Evolutionary conservation across 2,329 filamentous ascomycete species (phyloP), one percentile per base, ranked within the genome.

Genomic region (Pyricularia pennisetigena): DNA sequence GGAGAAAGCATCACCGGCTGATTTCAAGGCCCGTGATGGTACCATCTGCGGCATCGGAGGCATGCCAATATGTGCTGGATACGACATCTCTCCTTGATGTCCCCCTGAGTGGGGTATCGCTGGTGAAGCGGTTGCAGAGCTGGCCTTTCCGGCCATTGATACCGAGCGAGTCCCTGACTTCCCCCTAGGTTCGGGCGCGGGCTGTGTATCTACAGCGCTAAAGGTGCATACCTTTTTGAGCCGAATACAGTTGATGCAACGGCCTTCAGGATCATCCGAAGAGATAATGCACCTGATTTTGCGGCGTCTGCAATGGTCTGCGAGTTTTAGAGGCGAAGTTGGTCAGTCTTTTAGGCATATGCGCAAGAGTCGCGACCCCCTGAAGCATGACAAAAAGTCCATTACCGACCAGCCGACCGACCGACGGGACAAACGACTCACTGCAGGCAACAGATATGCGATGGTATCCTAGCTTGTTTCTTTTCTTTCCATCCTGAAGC

Each of bases 171-270:
- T 75, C 3, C 76, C 72, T 68, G 76, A 78, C 71, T 82, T 84
- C 57, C 80, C 80, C 63, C 80, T n/a, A 35, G 64, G 64, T 49
- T 32, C 75, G 32, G 77, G 82, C 30, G 85, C 82, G 29, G 85
- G 86, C 72, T 87, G 85, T 76, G 93, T 91, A 71, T 97, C 93
- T 26, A 97, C 94, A 0, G 94, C 92, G 73, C 89, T 91, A 79
- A 97, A 98, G 76, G 90, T 92, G 79, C 94, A 98, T 72, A 97
- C 93, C 75, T 97, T 97, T 78, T 96, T 96, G 75, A 98, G 81
- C 64, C 93, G 88, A 74, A 97, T 97, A 79, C 94, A 98, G 80
- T 97, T 97, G 71, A 90, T 87, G 79, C 94, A 98, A 71, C 93
- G 89, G 64, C 89, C 88, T 74, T 92, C 87, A 10, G 83, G 76